Percentiles rank a stretch among this genome's conserved stretches.
Conservation (phyloP, 192 early-diverging fungal genomes). For the Kappamyces sp. region DNA sequence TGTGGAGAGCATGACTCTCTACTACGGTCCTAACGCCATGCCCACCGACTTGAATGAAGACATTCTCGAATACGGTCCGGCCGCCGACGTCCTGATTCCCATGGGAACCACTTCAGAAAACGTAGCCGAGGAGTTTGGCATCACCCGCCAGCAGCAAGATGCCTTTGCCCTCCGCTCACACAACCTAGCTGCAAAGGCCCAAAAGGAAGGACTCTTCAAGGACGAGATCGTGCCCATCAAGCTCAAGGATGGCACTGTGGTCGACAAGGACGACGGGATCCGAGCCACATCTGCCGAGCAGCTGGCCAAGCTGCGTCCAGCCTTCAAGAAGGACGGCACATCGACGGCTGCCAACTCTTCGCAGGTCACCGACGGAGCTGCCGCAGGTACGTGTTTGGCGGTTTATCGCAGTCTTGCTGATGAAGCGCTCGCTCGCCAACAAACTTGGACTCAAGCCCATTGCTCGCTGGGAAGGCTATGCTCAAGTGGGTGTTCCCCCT, state of each 20-base stretch:
- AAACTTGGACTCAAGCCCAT: constrained; percentile 77
- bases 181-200: constrained; percentile 74
- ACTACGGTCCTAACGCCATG: constrained; percentile 78
- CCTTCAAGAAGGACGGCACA: constrained; percentile 77
- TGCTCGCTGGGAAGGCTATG: constrained; percentile 82
- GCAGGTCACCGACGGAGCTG: constrained; percentile 97
- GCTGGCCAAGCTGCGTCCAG: constrained; percentile 81
- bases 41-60: constrained; percentile 65
- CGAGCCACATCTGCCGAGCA: constrained; percentile 73
- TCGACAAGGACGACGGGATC: constrained; percentile 88
- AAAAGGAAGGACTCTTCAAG: constrained; percentile 84
- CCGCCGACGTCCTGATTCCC: constrained; percentile 67
- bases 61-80: constrained; percentile 63
- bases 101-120: constrained; percentile 93
- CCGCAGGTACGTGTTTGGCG: constrained; percentile 50
- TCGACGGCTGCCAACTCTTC: constrained; percentile 96
- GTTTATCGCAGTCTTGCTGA: constrained; percentile 59
- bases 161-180: constrained; percentile 81
- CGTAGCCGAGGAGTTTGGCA: constrained; percentile 80
- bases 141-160: constrained; percentile 87
- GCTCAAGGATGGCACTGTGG: constrained; percentile 77
- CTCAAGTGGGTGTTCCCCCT: constrained; percentile 86
- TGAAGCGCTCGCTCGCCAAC: constrained; percentile 86
- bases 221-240: constrained; percentile 84
- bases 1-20: constrained; percentile 88